Evolutionary conservation across 768 basidiomycete species (phyloP), one percentile per base, ranked within the genome.

Genomic region (Terana coerulea): DNA sequence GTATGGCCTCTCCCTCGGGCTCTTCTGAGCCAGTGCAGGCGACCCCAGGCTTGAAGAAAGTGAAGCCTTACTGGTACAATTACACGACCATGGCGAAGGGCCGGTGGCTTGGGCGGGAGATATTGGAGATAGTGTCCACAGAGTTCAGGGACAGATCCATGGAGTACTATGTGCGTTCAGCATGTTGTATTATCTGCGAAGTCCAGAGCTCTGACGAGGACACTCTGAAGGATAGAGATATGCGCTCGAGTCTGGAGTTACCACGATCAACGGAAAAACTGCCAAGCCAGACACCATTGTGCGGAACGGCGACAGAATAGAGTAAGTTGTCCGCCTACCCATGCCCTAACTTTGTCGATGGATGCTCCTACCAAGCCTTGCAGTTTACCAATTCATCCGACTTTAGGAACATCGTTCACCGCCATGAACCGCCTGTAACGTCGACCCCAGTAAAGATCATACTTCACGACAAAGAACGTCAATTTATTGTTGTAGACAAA

Each of bases 341-440:
- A 5, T 14, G 11, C 15, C 11, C 22, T 43, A 24, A 45, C 28
- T 24, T 31, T 49, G 35, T 51, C 41, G 5, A n/a, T n/a, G n/a
- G n/a, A n/a, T n/a, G n/a, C n/a, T n/a, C 11, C 5, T 42, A 41
- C 33, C 26, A 33, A 47, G 26, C 37, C 41, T 52, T 17, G 17
- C 50, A 45, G 26, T 15, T 35, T 14, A 15, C 42, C 15, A 14
- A 15, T 9, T 22, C 7, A 17, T 22, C 22, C 17, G 24, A 21
- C 15, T 26, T 12, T 43, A 95, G 92, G 63, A 97, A 98, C 61
- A 78, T 95, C 12, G 91, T 95, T 12, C 92, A 95, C 67, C 78
- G 93, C n/a, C 97, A 99, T 64, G 97, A 99, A 69, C 97, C 97
- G 5, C 93, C 97, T 3, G 86, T 99, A 3, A 86, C 93, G 1